Conservation (phyloP, 805 yeast species). For the Hanseniaspora meyeri region DNA sequence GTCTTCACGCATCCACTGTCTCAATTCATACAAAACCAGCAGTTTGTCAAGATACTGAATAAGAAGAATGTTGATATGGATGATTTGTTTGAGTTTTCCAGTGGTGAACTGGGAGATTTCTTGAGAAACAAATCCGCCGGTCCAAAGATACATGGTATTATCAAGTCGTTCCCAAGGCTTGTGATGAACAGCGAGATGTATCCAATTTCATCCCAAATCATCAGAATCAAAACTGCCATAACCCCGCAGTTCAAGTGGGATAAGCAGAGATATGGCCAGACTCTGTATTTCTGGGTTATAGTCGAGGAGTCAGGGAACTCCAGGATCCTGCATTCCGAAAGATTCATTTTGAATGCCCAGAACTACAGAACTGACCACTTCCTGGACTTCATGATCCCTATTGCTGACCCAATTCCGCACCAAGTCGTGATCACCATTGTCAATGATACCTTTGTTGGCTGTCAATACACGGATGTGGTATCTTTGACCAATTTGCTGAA, state of each 20-base stretch:
- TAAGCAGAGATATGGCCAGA: constrained; percentile 61
- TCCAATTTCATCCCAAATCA: constrained; percentile 78
- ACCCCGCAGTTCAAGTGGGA: constrained; percentile 83
- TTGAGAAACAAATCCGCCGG: constrained; percentile 79
- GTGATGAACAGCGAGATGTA: constrained; percentile 68
- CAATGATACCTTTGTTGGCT: constrained; percentile 83
- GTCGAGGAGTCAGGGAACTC: constrained; percentile 76
- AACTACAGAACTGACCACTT: constrained; percentile 48
- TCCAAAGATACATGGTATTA: constrained; percentile 39
- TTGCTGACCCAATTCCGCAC: constrained; percentile 78
- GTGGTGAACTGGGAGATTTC: constrained; percentile 74
- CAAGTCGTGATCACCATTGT: constrained; percentile 69
- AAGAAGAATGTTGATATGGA: constrained; percentile 59
- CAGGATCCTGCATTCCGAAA: constrained; percentile 68
- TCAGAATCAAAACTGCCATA: constrained; percentile 61
- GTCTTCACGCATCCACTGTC: constrained; percentile 77
- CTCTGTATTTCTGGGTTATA: constrained; percentile 82
- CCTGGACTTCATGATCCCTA: constrained; percentile 85
- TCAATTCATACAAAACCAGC: constrained; percentile 71
- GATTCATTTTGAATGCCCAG: constrained; percentile 51
- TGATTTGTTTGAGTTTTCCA: constrained; percentile 55
- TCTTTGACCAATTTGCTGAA: constrained; percentile 83
- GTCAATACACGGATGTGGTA: constrained; percentile 61
- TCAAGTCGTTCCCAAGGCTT: constrained; percentile 65
- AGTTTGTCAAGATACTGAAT: constrained; percentile 49